Evolutionary conservation across 164 flowering plant genomes (phyloP), one percentile per base, ranked within the genome.

Genomic region (Vitis labrusca): DNA sequence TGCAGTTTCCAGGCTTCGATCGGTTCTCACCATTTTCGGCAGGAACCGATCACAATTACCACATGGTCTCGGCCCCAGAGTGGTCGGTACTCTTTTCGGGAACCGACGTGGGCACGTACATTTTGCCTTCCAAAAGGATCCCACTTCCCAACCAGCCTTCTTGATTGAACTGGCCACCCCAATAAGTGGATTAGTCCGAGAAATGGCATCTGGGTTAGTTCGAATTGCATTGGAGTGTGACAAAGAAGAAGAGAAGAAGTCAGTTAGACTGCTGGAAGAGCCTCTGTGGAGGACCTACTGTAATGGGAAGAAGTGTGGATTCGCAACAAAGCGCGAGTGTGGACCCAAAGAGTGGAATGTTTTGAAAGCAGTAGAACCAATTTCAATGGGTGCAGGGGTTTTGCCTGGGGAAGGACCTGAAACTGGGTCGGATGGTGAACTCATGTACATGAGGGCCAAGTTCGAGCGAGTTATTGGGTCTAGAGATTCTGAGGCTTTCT

Each of bases 401-500:
- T 74, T 90, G 55, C 93, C 94, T 0, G 77, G 0, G 82, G 74
- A 66, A 62, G 78, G 62, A 23, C 71, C 57, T 5, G 79, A 70
- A 9, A 58, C 27, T 16, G 72, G 55, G 0, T 68, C 54, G 14
- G 84, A 73, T 1, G 90, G 84, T 14, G 91, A 91, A 10, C 37
- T 91, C n/a, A 91, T 91, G 91, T 91, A 90, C 76, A 90, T 91
- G 97, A 88, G 97, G 66, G 92, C 97, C 17, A 89, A 83, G 73
- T 92, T 90, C 74, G 95, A 92, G 77, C 74, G 95, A 51, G 82
- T 88, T 64, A 88, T 89, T 5, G 95, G 95, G 65, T 87, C 93
- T 0, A 86, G 77, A 71, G 92, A 92, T 52, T 88, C 95, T 11
- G 95, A 90, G 71, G 89, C 95, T 29, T 89, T 90, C 62, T 88